Conservation (phyloP, 805 yeast species). For the Zygosaccharomyces bailii region DNA sequence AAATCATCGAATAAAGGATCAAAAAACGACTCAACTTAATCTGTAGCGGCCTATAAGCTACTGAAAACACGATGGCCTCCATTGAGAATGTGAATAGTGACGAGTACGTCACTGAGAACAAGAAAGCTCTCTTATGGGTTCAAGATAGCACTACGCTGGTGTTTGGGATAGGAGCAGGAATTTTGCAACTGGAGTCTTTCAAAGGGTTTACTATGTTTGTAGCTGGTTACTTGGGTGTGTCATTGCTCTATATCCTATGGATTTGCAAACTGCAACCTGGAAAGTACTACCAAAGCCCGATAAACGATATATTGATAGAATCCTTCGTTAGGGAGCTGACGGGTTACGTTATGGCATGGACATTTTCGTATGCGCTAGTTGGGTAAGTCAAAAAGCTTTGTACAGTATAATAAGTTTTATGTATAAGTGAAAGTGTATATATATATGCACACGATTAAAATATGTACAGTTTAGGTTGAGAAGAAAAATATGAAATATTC, state of each 20-base stretch:
- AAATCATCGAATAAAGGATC: not conserved
- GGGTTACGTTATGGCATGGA: conserved; percentile 58
- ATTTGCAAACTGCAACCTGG: conserved; percentile 37
- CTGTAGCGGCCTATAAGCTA: not conserved
- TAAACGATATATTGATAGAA: conserved; percentile 42
- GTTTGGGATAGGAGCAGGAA: conserved; percentile 54
- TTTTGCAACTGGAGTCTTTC: conserved; percentile 48
- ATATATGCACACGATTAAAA: conserved; percentile 10
- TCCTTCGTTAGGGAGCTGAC: conserved; percentile 48
- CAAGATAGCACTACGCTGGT: conserved; percentile 49
- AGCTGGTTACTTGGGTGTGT: conserved; percentile 36
- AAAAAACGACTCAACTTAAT: not conserved
- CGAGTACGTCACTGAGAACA: conserved; percentile 24
- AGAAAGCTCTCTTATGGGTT: conserved; percentile 29
- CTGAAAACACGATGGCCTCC: conserved; percentile 8
- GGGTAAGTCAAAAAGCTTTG: conserved; percentile 20
- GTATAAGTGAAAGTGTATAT: conserved; percentile 12
- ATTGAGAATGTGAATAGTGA: conserved; percentile 9
- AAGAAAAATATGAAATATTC: conserved; percentile 11
- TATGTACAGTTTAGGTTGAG: conserved; percentile 16
- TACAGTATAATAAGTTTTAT: conserved; percentile 8
- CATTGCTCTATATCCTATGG: conserved; percentile 34
- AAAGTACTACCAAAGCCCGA: conserved; percentile 40
- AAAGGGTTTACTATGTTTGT: conserved; percentile 47
- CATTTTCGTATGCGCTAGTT: conserved; percentile 49